phyloP scores from a whole-genome alignment of 768 basidiomycete genomes.

The Macrocybe gigantea region DNA sequence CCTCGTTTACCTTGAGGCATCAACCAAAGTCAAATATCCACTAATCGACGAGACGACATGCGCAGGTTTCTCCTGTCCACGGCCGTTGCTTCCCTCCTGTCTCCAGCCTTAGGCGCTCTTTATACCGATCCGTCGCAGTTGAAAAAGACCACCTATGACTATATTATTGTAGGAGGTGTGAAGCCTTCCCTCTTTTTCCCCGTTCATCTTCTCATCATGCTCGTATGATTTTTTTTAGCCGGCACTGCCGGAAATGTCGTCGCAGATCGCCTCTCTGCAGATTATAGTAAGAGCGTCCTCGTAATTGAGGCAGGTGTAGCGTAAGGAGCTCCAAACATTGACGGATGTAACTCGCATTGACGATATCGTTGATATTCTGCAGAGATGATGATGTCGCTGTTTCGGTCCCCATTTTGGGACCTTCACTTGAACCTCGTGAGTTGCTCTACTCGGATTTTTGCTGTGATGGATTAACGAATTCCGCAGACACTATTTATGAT shows the following conservation, averaged over 20 bases:
- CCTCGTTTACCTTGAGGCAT: too few relatives aligned
- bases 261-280: not conserved
- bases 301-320: slow-evolving; percentile 2
- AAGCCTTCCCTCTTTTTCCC: not conserved
- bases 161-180: slow-evolving; percentile 1
- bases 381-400: slow-evolving; percentile 9
- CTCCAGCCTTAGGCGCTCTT: not conserved
- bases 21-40: too few relatives aligned
- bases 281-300: not conserved
- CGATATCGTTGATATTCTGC: not conserved
- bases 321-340: not conserved
- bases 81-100: not conserved
- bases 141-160: not conserved
- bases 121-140: not conserved
- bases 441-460: too few relatives aligned
- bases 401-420: slow-evolving; percentile 9
- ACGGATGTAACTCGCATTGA: not conserved
- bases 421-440: slow-evolving; percentile 6
- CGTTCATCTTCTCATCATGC: not conserved
- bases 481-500: slow-evolving; percentile 12
- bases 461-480: too few relatives aligned
- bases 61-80: too few relatives aligned
- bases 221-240: not conserved
- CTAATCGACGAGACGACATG: too few relatives aligned
- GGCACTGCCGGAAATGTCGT: slow-evolving; percentile 4